A percentile compares a stretch with the other conserved stretches of the same genome.
Conservation (phyloP, 2,329 filamentous ascomycete species). For the Diaporthe vaccinii region DNA sequence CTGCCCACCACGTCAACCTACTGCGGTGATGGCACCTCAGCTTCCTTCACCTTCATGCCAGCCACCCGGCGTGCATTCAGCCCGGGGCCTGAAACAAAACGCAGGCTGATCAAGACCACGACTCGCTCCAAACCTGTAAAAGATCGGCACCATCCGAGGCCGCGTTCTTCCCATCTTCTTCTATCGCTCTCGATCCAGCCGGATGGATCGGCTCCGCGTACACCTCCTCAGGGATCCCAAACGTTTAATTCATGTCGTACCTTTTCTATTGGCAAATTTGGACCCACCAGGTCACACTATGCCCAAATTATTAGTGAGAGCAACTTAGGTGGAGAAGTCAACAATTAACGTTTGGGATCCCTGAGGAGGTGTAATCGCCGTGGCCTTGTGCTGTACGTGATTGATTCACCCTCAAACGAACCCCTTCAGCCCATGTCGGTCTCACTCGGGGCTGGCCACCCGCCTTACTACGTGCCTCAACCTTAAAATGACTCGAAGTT, state of each 20-base stretch:
- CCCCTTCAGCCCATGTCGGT: background rate
- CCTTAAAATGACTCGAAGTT: conserved; percentile 5
- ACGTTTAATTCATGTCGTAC: too few species aligned
- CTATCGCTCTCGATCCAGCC: background rate
- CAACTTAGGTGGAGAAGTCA: too few species aligned
- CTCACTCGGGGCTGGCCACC: background rate
- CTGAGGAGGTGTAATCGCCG: too few species aligned
- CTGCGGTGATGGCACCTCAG: background rate
- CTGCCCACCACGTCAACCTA: background rate
- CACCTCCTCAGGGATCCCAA: too few species aligned
- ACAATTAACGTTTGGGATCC: too few species aligned
- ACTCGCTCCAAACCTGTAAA: background rate
- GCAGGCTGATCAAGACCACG: background rate
- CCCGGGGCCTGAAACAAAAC: conserved; percentile 10
- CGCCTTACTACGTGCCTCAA: background rate
- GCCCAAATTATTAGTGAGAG: too few species aligned
- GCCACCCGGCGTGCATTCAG: background rate
- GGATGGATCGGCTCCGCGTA: background rate
- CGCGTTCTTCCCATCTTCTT: background rate
- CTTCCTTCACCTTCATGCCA: background rate
- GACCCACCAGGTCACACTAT: too few species aligned
- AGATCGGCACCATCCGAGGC: background rate
- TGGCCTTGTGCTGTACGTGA: background rate
- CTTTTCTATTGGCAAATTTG: too few species aligned
- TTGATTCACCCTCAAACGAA: background rate